Evolutionary conservation across 139 green algal species (phyloP).

Genomic region (Asterochloris erici): DNA sequence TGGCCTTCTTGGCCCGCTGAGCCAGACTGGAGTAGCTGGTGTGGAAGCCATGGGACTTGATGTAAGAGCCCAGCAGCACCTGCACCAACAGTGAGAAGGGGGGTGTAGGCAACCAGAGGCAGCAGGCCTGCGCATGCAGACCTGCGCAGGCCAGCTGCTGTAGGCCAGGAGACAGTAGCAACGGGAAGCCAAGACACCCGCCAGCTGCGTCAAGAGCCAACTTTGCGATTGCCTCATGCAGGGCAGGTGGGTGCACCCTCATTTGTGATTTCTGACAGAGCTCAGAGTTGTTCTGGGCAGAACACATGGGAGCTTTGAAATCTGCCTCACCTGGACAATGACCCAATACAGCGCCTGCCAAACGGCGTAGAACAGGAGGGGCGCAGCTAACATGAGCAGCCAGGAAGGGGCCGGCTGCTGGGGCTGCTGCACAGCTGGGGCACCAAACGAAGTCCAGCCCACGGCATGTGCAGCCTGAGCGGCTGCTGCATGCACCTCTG

Average conservation of each 20-base stretch:
- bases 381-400: constrained; percentile 41
- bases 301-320: not conserved
- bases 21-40: constrained; percentile 58
- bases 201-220: too few species aligned
- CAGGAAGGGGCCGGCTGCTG: not conserved
- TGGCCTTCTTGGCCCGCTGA: constrained; percentile 40
- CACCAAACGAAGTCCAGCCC: not conserved
- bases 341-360: constrained; percentile 68
- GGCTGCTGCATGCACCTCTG: not conserved
- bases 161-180: too few species aligned
- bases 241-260: not conserved
- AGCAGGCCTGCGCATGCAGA: too few species aligned
- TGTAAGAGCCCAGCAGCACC: constrained; percentile 39
- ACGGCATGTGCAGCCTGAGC: not conserved
- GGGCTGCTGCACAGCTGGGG: not conserved
- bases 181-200: too few species aligned
- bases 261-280: not conserved
- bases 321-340: constrained; percentile 42
- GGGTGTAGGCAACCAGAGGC: too few species aligned
- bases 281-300: not conserved
- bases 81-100: constrained; percentile 2
- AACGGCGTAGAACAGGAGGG: constrained; percentile 51
- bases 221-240: too few species aligned
- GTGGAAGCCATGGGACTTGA: constrained; percentile 39
- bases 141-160: too few species aligned